Conservation (phyloP, 345 rosid species). For the Gossypium australe region DNA sequence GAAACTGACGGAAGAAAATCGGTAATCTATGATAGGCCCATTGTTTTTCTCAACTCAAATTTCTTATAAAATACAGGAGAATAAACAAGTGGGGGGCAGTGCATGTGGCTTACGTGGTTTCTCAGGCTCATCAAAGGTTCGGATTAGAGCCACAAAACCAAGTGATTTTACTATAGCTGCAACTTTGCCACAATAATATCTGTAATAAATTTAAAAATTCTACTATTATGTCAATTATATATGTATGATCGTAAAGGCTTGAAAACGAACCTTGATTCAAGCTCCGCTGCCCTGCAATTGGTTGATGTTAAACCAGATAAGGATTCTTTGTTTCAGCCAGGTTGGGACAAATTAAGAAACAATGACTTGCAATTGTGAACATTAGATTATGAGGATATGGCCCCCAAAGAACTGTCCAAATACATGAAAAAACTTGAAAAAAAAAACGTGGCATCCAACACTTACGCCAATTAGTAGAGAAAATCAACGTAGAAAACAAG, state of each 20-base stretch:
- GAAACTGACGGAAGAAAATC: background rate
- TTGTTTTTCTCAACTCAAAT: background rate
- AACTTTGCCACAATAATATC: background rate
- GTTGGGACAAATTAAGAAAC: background rate
- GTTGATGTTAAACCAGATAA: background rate
- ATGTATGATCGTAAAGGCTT: background rate
- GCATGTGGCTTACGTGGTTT: slow-evolving; percentile 5
- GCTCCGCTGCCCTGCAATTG: background rate
- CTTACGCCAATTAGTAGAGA: no score
- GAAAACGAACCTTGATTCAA: background rate
- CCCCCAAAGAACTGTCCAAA: no score
- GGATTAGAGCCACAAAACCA: slow-evolving; percentile 15
- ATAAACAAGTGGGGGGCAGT: background rate
- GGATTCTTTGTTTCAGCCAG: background rate
- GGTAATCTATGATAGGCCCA: background rate
- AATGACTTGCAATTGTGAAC: no score
- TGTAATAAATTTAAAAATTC: background rate
- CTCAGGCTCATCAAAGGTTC: background rate
- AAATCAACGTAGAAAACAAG: no score
- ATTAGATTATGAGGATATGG: no score
- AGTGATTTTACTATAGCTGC: background rate
- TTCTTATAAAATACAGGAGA: background rate
- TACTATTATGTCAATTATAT: background rate
- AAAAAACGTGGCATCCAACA: no score
- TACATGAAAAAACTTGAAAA: no score